Base-by-base conservation (phyloP, 1,139 yeast genomes). In the Geotrichum aggregatum region DNA sequence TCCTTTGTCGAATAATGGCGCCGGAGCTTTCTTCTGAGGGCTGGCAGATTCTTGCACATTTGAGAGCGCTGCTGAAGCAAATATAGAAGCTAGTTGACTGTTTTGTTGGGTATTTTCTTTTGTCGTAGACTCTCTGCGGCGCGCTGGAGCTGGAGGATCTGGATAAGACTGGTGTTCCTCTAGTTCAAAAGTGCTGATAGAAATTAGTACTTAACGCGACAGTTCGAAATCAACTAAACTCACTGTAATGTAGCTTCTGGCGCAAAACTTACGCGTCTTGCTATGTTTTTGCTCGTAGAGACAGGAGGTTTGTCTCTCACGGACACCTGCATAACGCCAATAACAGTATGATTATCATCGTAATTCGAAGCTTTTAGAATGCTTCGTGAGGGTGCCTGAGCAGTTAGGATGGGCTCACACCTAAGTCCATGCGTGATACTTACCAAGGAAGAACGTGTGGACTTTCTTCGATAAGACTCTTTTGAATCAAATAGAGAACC, bases 211-310 rank as follows among this genome's bases (percentile, higher is more conserved):
- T 24, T 5, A 13, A 30, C 11, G 34, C 16, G n/a, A 2, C 18
- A 4, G 18, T n/a, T n/a, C n/a, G n/a, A 21, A 10, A 34, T 18
- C 33, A 10, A 28, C 21, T 26, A 5, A n/a, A 58, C 59, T 53
- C 50, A 52, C 61, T 75, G 78, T 47, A 75, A 62, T 2, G 78
- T 76, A 0, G 75, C 79, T 59, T 76, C 78, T 4, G 78, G 78
- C 4, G 78, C 78, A 63, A 76, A 76, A 44, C 78, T 74, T 5
- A 76, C 80, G 34, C 79, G 61, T 54, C 79, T 63, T 46, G 54
- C 34, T 38, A 47, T 39, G 40, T 49, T 43, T 34, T 53, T 52
- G 5, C 56, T 47, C 3, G 54, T 52, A 36, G 55, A 22, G 8
- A 44, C 28, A 4, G 47, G 49, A 5, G 56, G 44, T 19, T 52